Evolutionary conservation across 345 rosid genomes (phyloP), one percentile per base, ranked within the genome.

Genomic region (Citrus medica): DNA sequence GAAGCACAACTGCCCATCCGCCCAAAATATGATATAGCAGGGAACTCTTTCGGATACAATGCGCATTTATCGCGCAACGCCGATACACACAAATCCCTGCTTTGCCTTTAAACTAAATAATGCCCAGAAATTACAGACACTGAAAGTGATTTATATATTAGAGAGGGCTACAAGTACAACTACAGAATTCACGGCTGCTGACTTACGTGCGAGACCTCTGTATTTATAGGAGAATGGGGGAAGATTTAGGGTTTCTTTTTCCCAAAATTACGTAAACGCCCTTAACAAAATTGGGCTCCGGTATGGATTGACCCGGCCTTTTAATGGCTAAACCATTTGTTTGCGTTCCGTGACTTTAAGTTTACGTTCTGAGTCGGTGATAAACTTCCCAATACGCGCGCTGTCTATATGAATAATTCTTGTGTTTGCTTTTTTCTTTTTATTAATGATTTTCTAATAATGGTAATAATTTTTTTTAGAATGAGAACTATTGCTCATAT

Each of bases 81-180:
- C 30, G 64, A 51, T 22, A 76, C 60, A 65, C 69, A 63, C 70
- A 59, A 75, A 75, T 64, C 71, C 60, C 78, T 64, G 60, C 42
- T 24, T 68, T 17, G 7, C 58, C 2, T 46, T 12, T 46, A 12
- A 46, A 46, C 51, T 12, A 46, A 46, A 13, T 12, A 12, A 3
- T 13, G 37, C 48, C 14, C 48, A 42, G 48, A 42, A 42, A 42
- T 42, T 42, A 42, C 48, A 42, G 14, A 46, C 17, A 3, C 51
- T 3, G 51, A 46, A 13, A 46, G 1, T 46, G 51, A 12, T 46
- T 32, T 32, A 46, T 13, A 1, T 3, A 46, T 46, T 46, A 46
- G 16, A 12, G 51, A 46, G 17, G 16, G 4, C 9, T 3, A 3
- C 10, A 13, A 0, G 17, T 3, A 12, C 3, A 13, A 0, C 51